Conservation (phyloP, 768 basidiomycete genomes). For the Boletus rubropictus region DNA sequence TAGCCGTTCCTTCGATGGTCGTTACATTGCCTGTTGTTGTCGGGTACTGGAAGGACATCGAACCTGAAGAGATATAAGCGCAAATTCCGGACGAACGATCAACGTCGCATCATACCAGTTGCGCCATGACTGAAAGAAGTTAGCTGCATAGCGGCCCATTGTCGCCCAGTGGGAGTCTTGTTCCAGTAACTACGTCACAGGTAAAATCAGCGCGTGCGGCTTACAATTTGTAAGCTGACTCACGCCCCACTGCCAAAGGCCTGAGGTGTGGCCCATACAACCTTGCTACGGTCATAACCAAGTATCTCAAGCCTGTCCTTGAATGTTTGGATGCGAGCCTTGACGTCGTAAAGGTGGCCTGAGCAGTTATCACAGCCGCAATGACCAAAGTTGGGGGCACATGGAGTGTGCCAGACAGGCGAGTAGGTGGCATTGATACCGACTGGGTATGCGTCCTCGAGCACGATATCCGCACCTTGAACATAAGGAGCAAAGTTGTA, state of each 20-base stretch:
- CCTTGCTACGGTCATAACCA: constrained; percentile 60
- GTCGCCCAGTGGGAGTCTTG: constrained; percentile 23
- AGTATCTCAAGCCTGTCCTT: constrained; percentile 50
- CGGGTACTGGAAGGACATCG: constrained; percentile 27
- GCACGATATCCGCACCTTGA: constrained; percentile 59
- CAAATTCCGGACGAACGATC: neutral
- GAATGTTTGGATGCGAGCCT: constrained; percentile 60
- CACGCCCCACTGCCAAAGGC: constrained; percentile 56
- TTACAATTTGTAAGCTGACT: neutral
- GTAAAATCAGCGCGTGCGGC: neutral
- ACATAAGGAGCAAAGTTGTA: constrained; percentile 57
- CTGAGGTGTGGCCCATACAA: constrained; percentile 76
- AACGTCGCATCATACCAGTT: constrained; percentile 10
- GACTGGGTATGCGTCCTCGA: constrained; percentile 41
- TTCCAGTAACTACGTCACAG: constrained; percentile 23
- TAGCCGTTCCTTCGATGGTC: constrained; percentile 23
- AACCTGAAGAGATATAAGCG: constrained; percentile 14
- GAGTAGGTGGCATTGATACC: constrained; percentile 61
- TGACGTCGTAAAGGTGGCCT: constrained; percentile 60
- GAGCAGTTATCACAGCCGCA: constrained; percentile 71
- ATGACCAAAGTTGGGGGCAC: constrained; percentile 60
- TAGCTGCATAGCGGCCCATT: constrained; percentile 24
- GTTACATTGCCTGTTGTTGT: constrained; percentile 15
- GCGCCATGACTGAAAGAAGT: constrained; percentile 26
- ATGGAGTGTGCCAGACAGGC: constrained; percentile 51